Evolutionary conservation across 2,329 filamentous ascomycete genomes (phyloP).

Genomic region (Fusarium denticulatum): DNA sequence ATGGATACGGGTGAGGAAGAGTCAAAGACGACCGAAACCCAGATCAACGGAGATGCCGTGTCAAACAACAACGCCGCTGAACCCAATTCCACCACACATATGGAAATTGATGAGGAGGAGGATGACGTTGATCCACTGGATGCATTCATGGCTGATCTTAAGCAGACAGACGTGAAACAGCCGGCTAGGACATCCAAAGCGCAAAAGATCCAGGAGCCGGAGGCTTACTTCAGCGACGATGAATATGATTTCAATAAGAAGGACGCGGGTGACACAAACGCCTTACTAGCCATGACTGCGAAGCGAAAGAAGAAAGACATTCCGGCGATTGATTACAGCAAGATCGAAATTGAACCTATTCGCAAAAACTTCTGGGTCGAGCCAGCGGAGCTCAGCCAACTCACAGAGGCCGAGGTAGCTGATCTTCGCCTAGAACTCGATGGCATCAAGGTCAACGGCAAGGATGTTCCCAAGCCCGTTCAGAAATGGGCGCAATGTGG

Average conservation of each 20-base stretch:
- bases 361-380: conserved; percentile 96
- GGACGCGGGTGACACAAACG: conserved; percentile 58
- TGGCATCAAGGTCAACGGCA: conserved; percentile 91
- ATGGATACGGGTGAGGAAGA: conserved; percentile 55
- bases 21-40: conserved; percentile 38
- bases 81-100: conserved; percentile 52
- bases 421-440: conserved; percentile 88
- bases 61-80: conserved; percentile 39
- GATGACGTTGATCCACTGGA: conserved; percentile 90
- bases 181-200: conserved; percentile 46
- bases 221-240: conserved; percentile 90
- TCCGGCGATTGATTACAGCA: conserved; percentile 85
- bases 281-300: conserved; percentile 63
- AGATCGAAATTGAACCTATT: conserved; percentile 85
- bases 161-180: conserved; percentile 62
- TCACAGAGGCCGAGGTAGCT: conserved; percentile 85
- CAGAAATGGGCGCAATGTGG: conserved; percentile 98
- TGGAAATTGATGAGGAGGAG: conserved; percentile 69
- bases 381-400: conserved; percentile 81
- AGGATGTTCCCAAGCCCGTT: conserved; percentile 90
- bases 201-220: conserved; percentile 72
- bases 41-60: conserved; percentile 44
- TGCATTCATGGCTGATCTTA: conserved; percentile 89
- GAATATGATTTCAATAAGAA: conserved; percentile 69
- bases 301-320: conserved; percentile 95